Percentiles rank a stretch among this genome's conserved stretches.
phyloP scores from a whole-genome alignment of 2,329 filamentous ascomycete genomes.

The Blastomyces parvus region DNA sequence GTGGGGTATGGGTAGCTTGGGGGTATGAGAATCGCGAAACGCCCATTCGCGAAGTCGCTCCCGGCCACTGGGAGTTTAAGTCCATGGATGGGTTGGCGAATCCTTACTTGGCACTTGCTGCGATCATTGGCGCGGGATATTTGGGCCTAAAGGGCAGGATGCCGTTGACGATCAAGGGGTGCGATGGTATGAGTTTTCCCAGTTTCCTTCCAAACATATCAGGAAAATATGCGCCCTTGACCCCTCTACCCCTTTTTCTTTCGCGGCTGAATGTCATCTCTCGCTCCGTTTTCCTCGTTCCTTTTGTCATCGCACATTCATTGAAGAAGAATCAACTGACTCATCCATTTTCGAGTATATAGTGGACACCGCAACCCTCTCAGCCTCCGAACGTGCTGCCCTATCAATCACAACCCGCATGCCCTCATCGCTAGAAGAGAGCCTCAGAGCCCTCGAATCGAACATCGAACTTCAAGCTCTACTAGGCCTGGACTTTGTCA shows the following conservation, averaged over 20 bases:
- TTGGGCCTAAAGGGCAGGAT: constrained; percentile 9
- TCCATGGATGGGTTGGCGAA: constrained; percentile 23
- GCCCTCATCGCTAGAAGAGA: constrained; percentile 29
- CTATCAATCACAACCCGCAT: constrained; percentile 31
- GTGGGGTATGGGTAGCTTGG: constrained; percentile 71
- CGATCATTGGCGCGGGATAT: constrained; percentile 19
- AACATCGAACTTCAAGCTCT: constrained; percentile 23
- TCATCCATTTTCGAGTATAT: neutral
- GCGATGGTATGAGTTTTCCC: constrained; percentile 19
- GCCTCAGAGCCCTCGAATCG: constrained; percentile 25
- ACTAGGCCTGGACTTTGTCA: constrained; percentile 23
- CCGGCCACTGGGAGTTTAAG: constrained; percentile 22
- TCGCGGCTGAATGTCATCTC: neutral
- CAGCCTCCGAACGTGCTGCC: constrained; percentile 21
- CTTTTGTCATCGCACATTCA: neutral
- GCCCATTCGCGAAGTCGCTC: constrained; percentile 18
- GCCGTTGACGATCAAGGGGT: constrained; percentile 9
- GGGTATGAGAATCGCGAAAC: constrained; percentile 51
- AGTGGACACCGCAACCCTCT: constrained; percentile 30
- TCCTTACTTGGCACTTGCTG: constrained; percentile 21
- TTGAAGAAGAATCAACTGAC: constrained; percentile 7
- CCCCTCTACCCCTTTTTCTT: neutral
- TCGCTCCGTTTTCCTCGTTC: too few relatives aligned
- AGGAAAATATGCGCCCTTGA: too few relatives aligned
- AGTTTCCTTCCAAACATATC: neutral